Evolutionary conservation across 352 stramenopile genomes (phyloP).

Genomic region (Thalassiosira hispida): DNA sequence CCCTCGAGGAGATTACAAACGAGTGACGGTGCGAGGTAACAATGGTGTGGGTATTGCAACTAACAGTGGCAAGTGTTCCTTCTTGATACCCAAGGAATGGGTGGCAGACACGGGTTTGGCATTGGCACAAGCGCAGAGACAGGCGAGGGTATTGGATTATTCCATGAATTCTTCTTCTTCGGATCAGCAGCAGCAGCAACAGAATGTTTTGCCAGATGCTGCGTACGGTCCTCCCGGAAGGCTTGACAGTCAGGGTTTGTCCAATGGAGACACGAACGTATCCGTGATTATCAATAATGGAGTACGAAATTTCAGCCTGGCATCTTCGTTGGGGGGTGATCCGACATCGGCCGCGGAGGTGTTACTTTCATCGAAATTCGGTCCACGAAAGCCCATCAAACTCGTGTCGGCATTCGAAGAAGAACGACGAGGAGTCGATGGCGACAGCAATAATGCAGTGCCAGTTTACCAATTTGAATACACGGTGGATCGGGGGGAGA

Average conservation of each 20-base stretch:
- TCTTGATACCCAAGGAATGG: conserved; percentile 81
- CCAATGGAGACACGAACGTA: conserved; percentile 74
- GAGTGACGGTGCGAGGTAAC: conserved; percentile 17
- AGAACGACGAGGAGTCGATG: conserved; percentile 6
- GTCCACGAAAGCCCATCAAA: conserved; percentile 53
- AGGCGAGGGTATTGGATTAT: conserved; percentile 63
- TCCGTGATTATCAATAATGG: conserved; percentile 66
- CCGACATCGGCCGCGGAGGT: conserved; percentile 58
- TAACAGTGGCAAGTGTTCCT: conserved; percentile 58
- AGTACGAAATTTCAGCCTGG: conserved; percentile 59
- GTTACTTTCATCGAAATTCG: conserved; percentile 58
- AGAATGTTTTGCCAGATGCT: conserved; percentile 40
- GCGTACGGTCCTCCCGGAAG: conserved; percentile 72
- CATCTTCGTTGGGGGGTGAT: conserved; percentile 38
- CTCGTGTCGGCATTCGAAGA: conserved; percentile 61
- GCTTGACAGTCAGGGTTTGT: conserved; percentile 60
- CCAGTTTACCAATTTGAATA: conserved; percentile 79
- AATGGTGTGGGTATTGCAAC: background rate
- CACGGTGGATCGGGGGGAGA: conserved; percentile 64
- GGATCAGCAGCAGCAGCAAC: background rate
- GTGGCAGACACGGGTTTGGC: conserved; percentile 74
- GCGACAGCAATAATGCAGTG: background rate
- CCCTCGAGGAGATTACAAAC: conserved; percentile 54
- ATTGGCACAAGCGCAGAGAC: conserved; percentile 69
- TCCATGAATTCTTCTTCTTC: conserved; percentile 41